Percentiles rank a stretch among this genome's conserved stretches.
Evolutionary conservation across 2,329 filamentous ascomycete species (phyloP).

Genomic region (Cladophialophora chaetospira): DNA sequence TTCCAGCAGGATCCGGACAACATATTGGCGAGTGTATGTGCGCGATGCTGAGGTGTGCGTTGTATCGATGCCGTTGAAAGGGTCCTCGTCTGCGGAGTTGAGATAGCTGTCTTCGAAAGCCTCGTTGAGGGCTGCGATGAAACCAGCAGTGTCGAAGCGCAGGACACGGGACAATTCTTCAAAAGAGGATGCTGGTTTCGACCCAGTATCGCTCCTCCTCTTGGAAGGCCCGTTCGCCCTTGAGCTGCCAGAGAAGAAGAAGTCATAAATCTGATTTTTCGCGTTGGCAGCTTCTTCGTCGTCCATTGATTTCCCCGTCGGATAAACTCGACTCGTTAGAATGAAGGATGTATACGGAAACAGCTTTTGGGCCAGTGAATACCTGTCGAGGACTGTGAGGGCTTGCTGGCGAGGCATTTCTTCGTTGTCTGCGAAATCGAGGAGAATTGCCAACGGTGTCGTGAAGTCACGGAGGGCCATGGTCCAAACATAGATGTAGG

Average conservation of each 20-base stretch:
- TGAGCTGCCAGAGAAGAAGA: slow-evolving; percentile 79
- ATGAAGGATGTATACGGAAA: slow-evolving; percentile 94
- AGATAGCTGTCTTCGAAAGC: slow-evolving; percentile 94
- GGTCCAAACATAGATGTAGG: slow-evolving; percentile 96
- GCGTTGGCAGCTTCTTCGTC: slow-evolving; percentile 73
- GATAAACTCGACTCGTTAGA: slow-evolving; percentile 87
- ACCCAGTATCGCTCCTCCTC: background rate
- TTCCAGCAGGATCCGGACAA: slow-evolving; percentile 86
- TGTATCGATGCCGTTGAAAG: slow-evolving; percentile 64
- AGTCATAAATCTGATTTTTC: slow-evolving; percentile 88
- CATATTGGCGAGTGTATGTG: slow-evolving; percentile 71
- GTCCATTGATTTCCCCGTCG: slow-evolving; percentile 73
- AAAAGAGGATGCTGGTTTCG: slow-evolving; percentile 67
- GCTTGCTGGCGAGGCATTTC: background rate
- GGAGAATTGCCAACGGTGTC: slow-evolving; percentile 81
- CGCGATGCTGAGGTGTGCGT: slow-evolving; percentile 41
- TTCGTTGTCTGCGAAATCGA: slow-evolving; percentile 16
- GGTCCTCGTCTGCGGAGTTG: slow-evolving; percentile 55
- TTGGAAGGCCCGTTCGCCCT: slow-evolving; percentile 46
- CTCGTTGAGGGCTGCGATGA: slow-evolving; percentile 93
- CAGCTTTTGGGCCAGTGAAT: slow-evolving; percentile 69
- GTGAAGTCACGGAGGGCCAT: slow-evolving; percentile 86
- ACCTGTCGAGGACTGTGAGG: slow-evolving; percentile 38
- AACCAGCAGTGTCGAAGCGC: slow-evolving; percentile 85
- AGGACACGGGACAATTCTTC: slow-evolving; percentile 82